Conservation (phyloP, 2,329 filamentous ascomycete genomes). For the Monilinia fructigena region DNA sequence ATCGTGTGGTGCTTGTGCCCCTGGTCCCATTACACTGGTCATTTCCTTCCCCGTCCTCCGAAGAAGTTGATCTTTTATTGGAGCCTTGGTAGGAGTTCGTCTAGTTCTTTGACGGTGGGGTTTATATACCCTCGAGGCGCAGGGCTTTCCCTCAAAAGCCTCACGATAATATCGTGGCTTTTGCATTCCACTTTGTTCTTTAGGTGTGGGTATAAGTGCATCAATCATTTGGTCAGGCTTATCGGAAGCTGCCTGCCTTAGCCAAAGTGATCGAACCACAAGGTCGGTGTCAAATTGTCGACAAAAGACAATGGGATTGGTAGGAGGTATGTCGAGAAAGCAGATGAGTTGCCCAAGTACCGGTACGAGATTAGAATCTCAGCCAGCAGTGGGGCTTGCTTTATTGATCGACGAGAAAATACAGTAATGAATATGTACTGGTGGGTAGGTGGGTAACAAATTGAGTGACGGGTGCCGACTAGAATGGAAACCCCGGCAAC, state of each 20-base stretch:
- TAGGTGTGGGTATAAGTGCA: constrained; percentile 7
- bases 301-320: constrained; percentile 1
- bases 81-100: constrained; percentile 24
- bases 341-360: constrained; percentile 7
- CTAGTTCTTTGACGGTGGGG: constrained; percentile 34
- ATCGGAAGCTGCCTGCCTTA: constrained; percentile 19
- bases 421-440: neutral
- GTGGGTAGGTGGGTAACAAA: neutral
- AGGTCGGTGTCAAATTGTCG: neutral
- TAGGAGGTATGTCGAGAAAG: neutral
- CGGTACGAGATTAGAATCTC: constrained; percentile 6
- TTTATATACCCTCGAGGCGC: constrained; percentile 33
- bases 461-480: neutral
- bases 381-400: constrained; percentile 8
- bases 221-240: constrained; percentile 16
- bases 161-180: constrained; percentile 26
- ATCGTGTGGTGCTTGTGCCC: constrained; percentile 25
- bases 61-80: constrained; percentile 20
- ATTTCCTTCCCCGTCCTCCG: constrained; percentile 27
- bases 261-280: neutral
- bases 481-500: constrained; percentile 11
- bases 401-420: constrained; percentile 1
- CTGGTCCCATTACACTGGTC: constrained; percentile 23
- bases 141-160: constrained; percentile 28
- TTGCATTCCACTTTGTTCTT: constrained; percentile 32